A percentile compares a stretch with the other conserved stretches of the same genome.
phyloP scores from a whole-genome alignment of 306 rosid species.

The Quercus ilex region DNA sequence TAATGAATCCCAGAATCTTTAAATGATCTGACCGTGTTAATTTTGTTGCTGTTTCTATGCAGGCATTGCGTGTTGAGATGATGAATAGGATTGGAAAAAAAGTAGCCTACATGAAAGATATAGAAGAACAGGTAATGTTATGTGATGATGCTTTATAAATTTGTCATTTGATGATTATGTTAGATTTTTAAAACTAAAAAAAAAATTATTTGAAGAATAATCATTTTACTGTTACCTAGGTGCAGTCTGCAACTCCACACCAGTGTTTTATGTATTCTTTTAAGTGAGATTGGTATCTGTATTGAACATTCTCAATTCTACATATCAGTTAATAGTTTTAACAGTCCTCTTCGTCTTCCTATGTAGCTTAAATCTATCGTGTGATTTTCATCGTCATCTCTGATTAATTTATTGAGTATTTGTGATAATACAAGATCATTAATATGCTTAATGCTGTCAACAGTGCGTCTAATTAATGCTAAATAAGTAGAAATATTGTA shows the following conservation, averaged over 20 bases:
- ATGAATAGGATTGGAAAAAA: slow-evolving; percentile 19
- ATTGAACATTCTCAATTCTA: not conserved
- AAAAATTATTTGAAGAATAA: no score
- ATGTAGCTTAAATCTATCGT: not conserved
- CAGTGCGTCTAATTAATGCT: no score
- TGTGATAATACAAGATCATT: not conserved
- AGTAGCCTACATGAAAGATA: slow-evolving; percentile 28
- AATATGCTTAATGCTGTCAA: not conserved
- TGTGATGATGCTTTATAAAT: not conserved
- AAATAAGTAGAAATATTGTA: no score
- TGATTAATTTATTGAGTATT: not conserved
- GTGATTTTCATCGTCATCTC: not conserved
- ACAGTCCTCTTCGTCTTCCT: not conserved
- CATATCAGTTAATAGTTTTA: not conserved
- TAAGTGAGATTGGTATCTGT: not conserved
- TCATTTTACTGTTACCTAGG: not conserved
- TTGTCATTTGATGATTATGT: not conserved
- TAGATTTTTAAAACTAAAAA: not conserved
- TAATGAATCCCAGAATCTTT: not conserved
- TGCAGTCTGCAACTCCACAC: no score
- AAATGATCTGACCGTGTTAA: not conserved
- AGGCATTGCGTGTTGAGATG: slow-evolving; percentile 15
- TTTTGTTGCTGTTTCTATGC: not conserved
- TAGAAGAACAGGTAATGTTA: slow-evolving; percentile 34
- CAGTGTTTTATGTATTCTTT: not conserved